Evolutionary conservation across 1,139 yeast genomes (phyloP).

Genomic region (Pichia sp.): DNA sequence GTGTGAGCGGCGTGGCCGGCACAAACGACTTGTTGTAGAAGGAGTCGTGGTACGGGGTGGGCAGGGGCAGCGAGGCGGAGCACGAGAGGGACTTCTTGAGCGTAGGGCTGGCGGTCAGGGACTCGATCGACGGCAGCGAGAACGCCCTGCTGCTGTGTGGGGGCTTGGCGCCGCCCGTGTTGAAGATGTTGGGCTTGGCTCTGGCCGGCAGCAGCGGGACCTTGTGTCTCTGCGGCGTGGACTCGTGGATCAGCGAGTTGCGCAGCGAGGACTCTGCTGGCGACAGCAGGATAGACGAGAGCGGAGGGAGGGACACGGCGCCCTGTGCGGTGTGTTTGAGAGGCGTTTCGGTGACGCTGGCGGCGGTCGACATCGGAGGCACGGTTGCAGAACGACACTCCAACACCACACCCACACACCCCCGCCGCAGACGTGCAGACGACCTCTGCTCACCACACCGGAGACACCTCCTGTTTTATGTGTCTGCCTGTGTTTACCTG

Average conservation of each 20-base stretch:
- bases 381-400: too few species aligned
- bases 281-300: constrained; percentile 17
- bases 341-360: not conserved
- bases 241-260: constrained; percentile 8
- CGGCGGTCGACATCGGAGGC: constrained; percentile 19
- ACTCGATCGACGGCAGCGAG: constrained; percentile 26
- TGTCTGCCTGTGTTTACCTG: not conserved
- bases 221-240: not conserved
- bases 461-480: too few species aligned
- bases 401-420: too few species aligned
- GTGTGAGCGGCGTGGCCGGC: constrained; percentile 12
- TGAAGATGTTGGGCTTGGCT: constrained; percentile 22
- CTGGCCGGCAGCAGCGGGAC: not conserved
- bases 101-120: constrained; percentile 22
- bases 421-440: too few species aligned
- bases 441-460: too few species aligned
- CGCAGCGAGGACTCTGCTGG: constrained; percentile 13
- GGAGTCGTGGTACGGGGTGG: constrained; percentile 9
- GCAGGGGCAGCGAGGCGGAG: constrained; percentile 20
- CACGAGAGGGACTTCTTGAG: constrained; percentile 15
- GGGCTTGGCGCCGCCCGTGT: too few species aligned
- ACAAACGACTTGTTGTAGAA: constrained; percentile 5
- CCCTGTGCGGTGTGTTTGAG: not conserved
- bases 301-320: constrained; percentile 17
- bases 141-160: constrained; percentile 7